Evolutionary conservation across 202 grass and related monocot genomes (phyloP).

Genomic region (Hordeum pubiflorum): DNA sequence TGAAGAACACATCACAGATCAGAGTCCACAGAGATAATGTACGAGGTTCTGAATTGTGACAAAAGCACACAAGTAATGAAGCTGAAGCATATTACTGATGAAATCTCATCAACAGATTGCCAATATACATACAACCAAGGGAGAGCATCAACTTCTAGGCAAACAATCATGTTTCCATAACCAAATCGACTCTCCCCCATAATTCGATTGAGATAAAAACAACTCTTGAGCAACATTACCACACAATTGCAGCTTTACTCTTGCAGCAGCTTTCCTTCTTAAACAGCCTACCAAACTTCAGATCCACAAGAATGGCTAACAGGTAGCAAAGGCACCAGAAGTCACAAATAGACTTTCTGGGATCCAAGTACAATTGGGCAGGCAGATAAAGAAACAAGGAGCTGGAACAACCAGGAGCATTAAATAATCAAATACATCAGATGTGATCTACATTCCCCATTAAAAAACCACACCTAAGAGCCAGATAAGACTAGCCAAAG

Average conservation of each 20-base stretch:
- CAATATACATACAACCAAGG: background rate
- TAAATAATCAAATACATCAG: constrained; percentile 38
- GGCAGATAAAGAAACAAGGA: constrained; percentile 26
- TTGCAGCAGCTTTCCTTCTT: background rate
- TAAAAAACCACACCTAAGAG: constrained; percentile 32
- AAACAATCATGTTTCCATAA: background rate
- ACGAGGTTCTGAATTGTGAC: background rate
- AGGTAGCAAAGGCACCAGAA: constrained; percentile 24
- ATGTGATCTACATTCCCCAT: constrained; percentile 47
- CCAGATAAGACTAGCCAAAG: constrained; percentile 29
- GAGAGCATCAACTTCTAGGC: background rate
- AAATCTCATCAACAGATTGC: background rate
- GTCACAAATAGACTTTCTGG: constrained; percentile 31
- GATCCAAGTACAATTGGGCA: constrained; percentile 21
- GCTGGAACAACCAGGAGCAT: constrained; percentile 26
- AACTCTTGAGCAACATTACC: background rate
- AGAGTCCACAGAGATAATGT: background rate
- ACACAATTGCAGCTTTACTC: constrained; percentile 8
- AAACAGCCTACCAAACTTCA: constrained; percentile 16
- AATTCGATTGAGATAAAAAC: background rate
- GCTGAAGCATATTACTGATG: background rate
- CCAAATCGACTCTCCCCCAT: background rate
- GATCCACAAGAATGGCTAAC: constrained; percentile 31
- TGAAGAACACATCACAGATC: background rate
- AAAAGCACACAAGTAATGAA: background rate